A percentile compares a stretch with the other conserved stretches of the same genome.
These are phyloP conservation scores for Apiospora rasikravindrae DNA, from an alignment of 2,329 filamentous ascomycete species.

Conservation along the genomic window DNA sequence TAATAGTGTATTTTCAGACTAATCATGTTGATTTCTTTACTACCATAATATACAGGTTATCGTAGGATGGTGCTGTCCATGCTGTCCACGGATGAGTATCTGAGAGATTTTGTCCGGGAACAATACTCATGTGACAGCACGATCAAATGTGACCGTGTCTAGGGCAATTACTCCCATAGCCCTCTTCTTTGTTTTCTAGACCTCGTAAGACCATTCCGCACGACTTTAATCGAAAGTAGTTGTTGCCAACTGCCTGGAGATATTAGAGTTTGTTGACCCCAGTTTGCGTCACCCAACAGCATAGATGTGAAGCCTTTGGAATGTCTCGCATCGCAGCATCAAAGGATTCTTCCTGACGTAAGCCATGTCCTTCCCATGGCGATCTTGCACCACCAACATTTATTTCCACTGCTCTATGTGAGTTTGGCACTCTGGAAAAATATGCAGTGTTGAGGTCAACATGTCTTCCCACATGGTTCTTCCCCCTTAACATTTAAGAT, in stretches of 20 bases:
- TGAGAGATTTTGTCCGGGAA: no score
- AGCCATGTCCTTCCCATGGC: neutral
- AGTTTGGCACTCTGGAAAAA: neutral
- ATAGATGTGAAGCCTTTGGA: neutral
- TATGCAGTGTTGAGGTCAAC: slow-evolving; percentile 9
- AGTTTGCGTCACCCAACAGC: neutral
- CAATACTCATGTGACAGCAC: neutral
- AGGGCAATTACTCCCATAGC: neutral
- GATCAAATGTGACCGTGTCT: neutral
- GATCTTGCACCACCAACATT: neutral
- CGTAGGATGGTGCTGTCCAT: neutral
- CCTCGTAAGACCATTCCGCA: neutral
- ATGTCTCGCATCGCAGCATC: neutral
- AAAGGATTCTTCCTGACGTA: neutral
- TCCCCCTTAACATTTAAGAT: neutral
- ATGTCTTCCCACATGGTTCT: neutral
- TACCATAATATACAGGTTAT: neutral
- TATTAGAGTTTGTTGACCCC: neutral
- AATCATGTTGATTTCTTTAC: no score
- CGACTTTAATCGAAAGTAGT: neutral
- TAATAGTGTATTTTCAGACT: neutral
- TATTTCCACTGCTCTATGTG: neutral
- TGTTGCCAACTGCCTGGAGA: neutral
- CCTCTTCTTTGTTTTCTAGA: neutral
- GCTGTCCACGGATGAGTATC: neutral